These are phyloP conservation scores for Pyrrhoderma noxium DNA, from an alignment of 1,284 basidiomycete species.

Conservation along the genomic window DNA sequence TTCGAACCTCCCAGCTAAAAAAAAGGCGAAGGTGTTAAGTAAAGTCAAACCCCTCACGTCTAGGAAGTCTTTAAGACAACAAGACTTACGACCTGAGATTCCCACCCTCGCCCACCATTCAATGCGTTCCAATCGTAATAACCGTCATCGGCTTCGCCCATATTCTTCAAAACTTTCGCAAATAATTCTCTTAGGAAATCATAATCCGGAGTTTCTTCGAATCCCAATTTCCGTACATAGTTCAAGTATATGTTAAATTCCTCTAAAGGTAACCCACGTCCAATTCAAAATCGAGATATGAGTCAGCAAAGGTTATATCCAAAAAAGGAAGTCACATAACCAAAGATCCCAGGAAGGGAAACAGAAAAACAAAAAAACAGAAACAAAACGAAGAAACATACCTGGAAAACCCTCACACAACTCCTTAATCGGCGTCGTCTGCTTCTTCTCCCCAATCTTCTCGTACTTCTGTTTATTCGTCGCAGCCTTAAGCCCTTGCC, in stretches of 20 bases:
- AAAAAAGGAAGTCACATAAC: background rate
- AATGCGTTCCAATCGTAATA: constrained; percentile 89
- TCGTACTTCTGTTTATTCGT: constrained; percentile 99
- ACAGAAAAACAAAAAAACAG: constrained; percentile 8
- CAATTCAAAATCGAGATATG: too few relatives aligned
- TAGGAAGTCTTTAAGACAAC: constrained; percentile 14
- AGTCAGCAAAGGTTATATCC: constrained; percentile 4
- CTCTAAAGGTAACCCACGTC: constrained; percentile 37
- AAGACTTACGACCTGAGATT: constrained; percentile 64
- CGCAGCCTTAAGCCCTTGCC: constrained; percentile 95
- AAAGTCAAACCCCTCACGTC: constrained; percentile 15
- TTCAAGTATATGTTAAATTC: constrained; percentile 86
- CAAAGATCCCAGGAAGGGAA: constrained; percentile 5
- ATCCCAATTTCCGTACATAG: constrained; percentile 83
- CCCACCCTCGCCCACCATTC: constrained; percentile 93
- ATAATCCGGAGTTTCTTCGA: constrained; percentile 94
- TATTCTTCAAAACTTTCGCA: constrained; percentile 84
- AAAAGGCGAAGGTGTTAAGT: constrained; percentile 14
- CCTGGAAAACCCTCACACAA: constrained; percentile 89
- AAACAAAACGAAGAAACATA: constrained; percentile 30
- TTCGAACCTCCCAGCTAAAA: constrained; percentile 40
- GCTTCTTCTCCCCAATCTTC: constrained; percentile 99
- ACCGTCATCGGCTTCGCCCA: constrained; percentile 82
- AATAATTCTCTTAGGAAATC: constrained; percentile 92
- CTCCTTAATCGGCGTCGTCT: constrained; percentile 92